These are phyloP conservation scores for Cinnamomum micranthum DNA, from an alignment of 164 flowering plant species.

Conservation along the genomic window DNA sequence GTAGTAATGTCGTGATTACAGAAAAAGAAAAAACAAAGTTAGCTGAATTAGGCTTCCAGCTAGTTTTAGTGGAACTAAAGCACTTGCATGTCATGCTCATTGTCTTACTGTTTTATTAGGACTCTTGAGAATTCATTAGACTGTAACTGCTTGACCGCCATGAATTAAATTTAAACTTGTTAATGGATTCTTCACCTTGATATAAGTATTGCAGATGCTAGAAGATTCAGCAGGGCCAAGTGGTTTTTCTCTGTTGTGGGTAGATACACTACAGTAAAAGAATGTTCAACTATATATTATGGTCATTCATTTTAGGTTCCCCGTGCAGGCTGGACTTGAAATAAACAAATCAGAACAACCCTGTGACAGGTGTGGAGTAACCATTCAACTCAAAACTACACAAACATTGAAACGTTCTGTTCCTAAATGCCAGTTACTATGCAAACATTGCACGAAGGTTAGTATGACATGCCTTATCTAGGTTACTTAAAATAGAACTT, in stretches of 20 bases:
- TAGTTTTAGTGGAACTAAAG: not conserved
- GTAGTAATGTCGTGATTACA: not conserved
- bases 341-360: constrained; percentile 31
- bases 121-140: not conserved
- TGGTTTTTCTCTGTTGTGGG: not conserved
- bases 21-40: not conserved
- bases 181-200: not conserved
- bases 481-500: not conserved
- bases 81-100: not conserved
- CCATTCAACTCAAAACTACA: constrained; percentile 40
- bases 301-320: constrained; percentile 5
- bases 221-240: not conserved
- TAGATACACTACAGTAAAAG: not conserved
- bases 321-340: constrained; percentile 36
- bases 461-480: not conserved
- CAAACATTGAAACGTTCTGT: constrained; percentile 26
- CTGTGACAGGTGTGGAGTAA: constrained; percentile 68
- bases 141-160: not conserved
- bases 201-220: not conserved
- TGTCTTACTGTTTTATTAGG: not conserved
- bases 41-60: not conserved
- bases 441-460: not conserved
- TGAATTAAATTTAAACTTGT: no score
- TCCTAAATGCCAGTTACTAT: constrained; percentile 1
- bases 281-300: not conserved